A percentile compares a stretch with the other conserved stretches of the same genome.
phyloP scores from a whole-genome alignment of 495 filamentous ascomycete genomes.

The Penicillium bovifimosum region DNA sequence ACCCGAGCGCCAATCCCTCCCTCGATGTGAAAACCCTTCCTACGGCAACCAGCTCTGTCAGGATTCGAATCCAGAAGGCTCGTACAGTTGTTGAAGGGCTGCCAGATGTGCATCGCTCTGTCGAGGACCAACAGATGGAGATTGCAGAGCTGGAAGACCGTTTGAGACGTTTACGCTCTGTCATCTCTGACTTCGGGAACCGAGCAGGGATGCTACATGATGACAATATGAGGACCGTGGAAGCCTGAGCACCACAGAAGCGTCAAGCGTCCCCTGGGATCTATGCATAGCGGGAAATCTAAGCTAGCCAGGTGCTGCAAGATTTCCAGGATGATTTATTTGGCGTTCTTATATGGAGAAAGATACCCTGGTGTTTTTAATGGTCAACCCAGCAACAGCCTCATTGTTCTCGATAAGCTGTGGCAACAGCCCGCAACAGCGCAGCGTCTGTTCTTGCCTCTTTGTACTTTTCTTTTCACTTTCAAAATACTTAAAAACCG shows the following conservation, averaged over 20 bases:
- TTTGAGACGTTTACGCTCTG: conserved; percentile 53
- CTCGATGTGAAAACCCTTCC: conserved; percentile 75
- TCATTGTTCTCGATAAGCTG: no score
- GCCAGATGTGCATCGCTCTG: conserved; percentile 66
- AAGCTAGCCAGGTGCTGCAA: no score
- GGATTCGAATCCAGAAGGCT: conserved; percentile 75
- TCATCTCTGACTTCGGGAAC: conserved; percentile 44
- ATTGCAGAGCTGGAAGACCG: conserved; percentile 68
- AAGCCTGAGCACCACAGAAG: not conserved
- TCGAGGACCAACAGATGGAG: conserved; percentile 75
- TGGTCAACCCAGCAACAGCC: no score
- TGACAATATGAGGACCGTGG: not conserved
- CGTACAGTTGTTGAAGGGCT: conserved; percentile 59
- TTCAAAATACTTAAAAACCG: not conserved
- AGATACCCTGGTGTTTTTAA: no score
- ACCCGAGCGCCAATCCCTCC: conserved; percentile 33
- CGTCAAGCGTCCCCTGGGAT: no score
- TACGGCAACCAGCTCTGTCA: conserved; percentile 65
- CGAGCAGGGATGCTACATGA: conserved; percentile 18
- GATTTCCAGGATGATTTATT: no score
- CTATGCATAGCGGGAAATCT: no score
- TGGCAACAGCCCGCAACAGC: no score
- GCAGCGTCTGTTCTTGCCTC: no score
- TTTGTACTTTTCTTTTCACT: not conserved
- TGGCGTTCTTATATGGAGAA: no score